These are phyloP conservation scores for Syzygium aromaticum DNA, from an alignment of 345 rosid species.

Conservation along the genomic window DNA sequence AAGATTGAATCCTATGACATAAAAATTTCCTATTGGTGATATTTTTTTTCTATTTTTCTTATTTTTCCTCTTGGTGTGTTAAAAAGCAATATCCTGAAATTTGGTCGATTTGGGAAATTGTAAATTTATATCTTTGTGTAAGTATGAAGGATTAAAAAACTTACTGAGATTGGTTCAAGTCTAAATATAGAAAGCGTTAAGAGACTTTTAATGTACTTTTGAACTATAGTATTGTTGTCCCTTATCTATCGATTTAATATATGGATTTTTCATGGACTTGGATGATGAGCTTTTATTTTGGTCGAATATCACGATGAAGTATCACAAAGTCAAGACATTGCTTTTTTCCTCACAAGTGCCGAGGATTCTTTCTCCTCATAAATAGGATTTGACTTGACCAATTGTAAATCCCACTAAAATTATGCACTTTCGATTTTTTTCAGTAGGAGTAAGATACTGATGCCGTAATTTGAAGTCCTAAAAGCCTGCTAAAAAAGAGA, in stretches of 20 bases:
- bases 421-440: too few species aligned
- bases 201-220: background rate
- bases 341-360: too few species aligned
- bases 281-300: background rate
- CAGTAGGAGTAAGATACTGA: too few species aligned
- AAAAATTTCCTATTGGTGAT: too few species aligned
- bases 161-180: background rate
- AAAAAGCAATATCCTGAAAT: background rate
- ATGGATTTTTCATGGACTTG: background rate
- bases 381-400: too few species aligned
- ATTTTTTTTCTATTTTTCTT: background rate
- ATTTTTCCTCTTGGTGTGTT: background rate
- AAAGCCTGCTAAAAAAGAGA: background rate
- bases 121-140: background rate
- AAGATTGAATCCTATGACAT: background rate
- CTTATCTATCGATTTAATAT: background rate
- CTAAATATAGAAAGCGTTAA: background rate
- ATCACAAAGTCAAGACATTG: too few species aligned
- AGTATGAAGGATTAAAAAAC: background rate
- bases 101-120: background rate
- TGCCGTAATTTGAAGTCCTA: too few species aligned
- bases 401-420: too few species aligned
- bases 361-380: too few species aligned
- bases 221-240: background rate
- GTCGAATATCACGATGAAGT: background rate